Evolutionary conservation across 106 monocot species (phyloP).

Genomic region (Dioscorea alata): DNA sequence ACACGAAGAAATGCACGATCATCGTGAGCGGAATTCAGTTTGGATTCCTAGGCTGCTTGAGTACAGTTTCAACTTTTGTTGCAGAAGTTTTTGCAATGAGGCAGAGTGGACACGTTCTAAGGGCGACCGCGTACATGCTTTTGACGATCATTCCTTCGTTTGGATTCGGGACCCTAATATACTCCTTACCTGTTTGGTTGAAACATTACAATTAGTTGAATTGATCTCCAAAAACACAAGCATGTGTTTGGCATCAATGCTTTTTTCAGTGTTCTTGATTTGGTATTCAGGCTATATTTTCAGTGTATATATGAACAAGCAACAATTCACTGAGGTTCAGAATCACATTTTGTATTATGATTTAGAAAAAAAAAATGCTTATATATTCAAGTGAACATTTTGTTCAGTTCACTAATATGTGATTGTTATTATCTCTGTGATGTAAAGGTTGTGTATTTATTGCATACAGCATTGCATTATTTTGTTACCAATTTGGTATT

Average conservation of each 20-base stretch:
- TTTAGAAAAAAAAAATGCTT: too few relatives aligned
- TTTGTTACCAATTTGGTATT: too few relatives aligned
- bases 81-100: conserved; percentile 86
- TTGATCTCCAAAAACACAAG: background rate
- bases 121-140: conserved; percentile 44
- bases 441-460: too few relatives aligned
- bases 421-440: too few relatives aligned
- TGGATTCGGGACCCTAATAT: conserved; percentile 63
- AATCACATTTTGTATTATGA: too few relatives aligned
- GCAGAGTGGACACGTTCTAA: conserved; percentile 46
- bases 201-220: conserved; percentile 48
- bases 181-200: conserved; percentile 76
- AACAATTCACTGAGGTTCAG: too few relatives aligned
- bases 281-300: background rate
- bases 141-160: conserved; percentile 63
- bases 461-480: too few relatives aligned
- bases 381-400: too few relatives aligned
- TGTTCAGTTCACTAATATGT: too few relatives aligned
- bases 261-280: background rate
- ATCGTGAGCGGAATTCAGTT: conserved; percentile 63
- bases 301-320: too few relatives aligned
- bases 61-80: conserved; percentile 89
- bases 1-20: conserved; percentile 35
- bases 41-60: conserved; percentile 85
- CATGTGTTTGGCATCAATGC: background rate